These are phyloP conservation scores for Cutaneotrichosporon sp. DNA, from an alignment of 1,284 basidiomycete genomes.

Conservation along the genomic window DNA sequence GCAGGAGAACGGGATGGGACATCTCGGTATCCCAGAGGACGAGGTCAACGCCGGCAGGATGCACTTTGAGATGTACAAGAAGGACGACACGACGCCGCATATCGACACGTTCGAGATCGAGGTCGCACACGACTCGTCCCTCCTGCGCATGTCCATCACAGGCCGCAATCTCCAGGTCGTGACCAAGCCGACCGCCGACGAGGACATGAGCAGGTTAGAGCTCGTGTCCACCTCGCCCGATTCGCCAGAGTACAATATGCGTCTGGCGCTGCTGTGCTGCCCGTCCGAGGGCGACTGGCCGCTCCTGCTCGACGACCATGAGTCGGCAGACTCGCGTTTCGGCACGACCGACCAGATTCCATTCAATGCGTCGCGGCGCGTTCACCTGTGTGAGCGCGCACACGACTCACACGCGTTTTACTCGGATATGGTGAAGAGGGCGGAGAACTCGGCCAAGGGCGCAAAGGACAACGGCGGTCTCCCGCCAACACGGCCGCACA, in stretches of 20 bases:
- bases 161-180: constrained; percentile 28
- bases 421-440: constrained; percentile 3
- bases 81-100: constrained; percentile 16
- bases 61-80: constrained; percentile 27
- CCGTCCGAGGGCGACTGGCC: constrained; percentile 45
- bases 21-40: constrained; percentile 28
- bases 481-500: neutral
- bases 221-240: neutral
- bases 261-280: constrained; percentile 46
- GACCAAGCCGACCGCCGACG: constrained; percentile 12
- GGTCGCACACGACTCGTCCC: constrained; percentile 32
- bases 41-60: constrained; percentile 17
- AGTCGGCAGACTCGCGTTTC: constrained; percentile 43
- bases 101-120: constrained; percentile 33
- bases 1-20: constrained; percentile 39
- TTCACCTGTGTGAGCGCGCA: constrained; percentile 36
- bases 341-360: constrained; percentile 42
- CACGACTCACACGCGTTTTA: constrained; percentile 29
- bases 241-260: constrained; percentile 31
- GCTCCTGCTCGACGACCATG: constrained; percentile 45
- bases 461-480: neutral
- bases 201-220: constrained; percentile 7
- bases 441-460: neutral
- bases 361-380: constrained; percentile 40
- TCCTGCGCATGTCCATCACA: constrained; percentile 34